Evolutionary conservation across 2,329 filamentous ascomycete species (phyloP).

Genomic region (Bipolaris victoriae): DNA sequence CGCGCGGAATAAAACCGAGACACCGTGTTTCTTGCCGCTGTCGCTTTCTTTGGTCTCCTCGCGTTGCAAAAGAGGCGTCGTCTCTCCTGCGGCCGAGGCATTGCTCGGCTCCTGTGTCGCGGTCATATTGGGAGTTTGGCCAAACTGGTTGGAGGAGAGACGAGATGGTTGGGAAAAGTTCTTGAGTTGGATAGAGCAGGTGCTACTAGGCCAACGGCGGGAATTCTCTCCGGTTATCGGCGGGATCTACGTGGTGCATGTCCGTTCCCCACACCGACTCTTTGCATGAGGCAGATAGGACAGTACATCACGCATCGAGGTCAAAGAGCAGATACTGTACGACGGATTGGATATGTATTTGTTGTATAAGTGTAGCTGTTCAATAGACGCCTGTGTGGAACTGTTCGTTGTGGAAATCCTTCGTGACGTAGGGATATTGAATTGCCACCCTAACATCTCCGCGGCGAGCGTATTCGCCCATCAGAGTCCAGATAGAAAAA

Average conservation of each 20-base stretch:
- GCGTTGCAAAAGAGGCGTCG: slow-evolving; percentile 24
- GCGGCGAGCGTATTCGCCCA: background rate
- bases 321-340: no score
- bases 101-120: slow-evolving; percentile 1
- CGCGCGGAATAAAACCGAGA: slow-evolving; percentile 52
- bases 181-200: background rate
- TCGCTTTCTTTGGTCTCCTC: slow-evolving; percentile 20
- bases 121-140: slow-evolving; percentile 12
- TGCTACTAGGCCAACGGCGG: slow-evolving; percentile 4
- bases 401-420: background rate
- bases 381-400: background rate
- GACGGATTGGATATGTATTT: no score
- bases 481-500: background rate
- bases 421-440: background rate
- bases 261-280: slow-evolving; percentile 8
- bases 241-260: slow-evolving; percentile 5
- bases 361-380: background rate
- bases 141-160: background rate
- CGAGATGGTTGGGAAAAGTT: slow-evolving; percentile 12
- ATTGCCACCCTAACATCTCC: background rate
- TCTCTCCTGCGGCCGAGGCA: slow-evolving; percentile 13
- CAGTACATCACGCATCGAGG: background rate
- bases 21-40: slow-evolving; percentile 7
- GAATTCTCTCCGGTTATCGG: slow-evolving; percentile 14
- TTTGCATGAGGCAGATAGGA: background rate